These are phyloP conservation scores for Conticribra weissflogii DNA, from an alignment of 108 stramenopile genomes.

Conservation along the genomic window DNA sequence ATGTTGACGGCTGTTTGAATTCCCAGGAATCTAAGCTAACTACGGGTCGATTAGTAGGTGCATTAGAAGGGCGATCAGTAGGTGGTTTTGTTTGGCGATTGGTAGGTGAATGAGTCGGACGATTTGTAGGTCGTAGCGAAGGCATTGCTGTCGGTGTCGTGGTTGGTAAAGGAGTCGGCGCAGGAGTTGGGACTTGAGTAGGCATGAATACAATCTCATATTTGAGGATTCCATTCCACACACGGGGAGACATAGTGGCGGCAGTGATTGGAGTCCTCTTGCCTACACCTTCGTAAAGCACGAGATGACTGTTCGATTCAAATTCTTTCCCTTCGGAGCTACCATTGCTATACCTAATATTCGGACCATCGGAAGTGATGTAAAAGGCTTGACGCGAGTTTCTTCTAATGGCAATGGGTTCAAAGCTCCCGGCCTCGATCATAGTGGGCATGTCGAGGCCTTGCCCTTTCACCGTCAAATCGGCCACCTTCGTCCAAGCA, in stretches of 20 bases:
- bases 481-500: constrained; percentile 12
- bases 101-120: no score
- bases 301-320: constrained; percentile 22
- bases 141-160: no score
- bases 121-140: no score
- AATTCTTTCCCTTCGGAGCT: constrained; percentile 18
- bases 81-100: no score
- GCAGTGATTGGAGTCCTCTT: constrained; percentile 9
- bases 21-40: no score
- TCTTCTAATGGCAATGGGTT: constrained; percentile 2
- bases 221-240: no score
- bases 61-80: no score
- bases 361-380: constrained; percentile 21
- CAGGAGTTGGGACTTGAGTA: no score
- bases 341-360: constrained; percentile 19
- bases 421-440: constrained; percentile 21
- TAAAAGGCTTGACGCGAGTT: constrained; percentile 16
- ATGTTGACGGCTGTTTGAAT: background rate
- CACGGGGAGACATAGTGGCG: background rate
- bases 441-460: constrained; percentile 30
- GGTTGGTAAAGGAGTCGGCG: no score
- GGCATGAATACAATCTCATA: no score
- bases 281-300: constrained; percentile 26
- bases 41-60: no score
- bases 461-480: constrained; percentile 18